Conservation (phyloP, 2,329 filamentous ascomycete species). For the Colletotrichum incanum region DNA sequence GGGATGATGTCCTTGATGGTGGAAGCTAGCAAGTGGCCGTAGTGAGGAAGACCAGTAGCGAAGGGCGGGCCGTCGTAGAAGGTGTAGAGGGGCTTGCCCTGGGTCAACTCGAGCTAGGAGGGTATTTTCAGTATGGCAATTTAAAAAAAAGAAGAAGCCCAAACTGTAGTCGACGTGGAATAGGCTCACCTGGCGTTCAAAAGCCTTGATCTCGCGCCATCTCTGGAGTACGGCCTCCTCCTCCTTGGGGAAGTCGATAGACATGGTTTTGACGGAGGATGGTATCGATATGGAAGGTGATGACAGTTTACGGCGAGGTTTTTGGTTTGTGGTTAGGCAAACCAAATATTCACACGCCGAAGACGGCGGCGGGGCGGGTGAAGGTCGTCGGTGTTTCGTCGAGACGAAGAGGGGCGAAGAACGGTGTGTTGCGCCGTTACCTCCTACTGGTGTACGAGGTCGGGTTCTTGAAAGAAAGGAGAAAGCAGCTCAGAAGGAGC, state of each 20-base stretch:
- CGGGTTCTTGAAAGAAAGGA: neutral
- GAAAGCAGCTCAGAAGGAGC: neutral
- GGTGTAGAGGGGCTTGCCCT: constrained; percentile 87
- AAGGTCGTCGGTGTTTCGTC: constrained; percentile 19
- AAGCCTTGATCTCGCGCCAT: constrained; percentile 95
- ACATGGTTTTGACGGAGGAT: constrained; percentile 67
- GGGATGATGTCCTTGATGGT: constrained; percentile 99
- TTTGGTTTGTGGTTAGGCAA: neutral
- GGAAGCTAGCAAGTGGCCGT: constrained; percentile 85
- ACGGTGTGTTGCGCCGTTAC: neutral
- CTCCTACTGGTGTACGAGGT: neutral
- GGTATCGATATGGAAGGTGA: neutral
- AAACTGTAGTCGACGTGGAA: neutral
- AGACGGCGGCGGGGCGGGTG: neutral
- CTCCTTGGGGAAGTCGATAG: constrained; percentile 93
- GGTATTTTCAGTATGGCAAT: constrained; percentile 11
- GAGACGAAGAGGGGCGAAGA: constrained; percentile 4
- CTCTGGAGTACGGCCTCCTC: constrained; percentile 87
- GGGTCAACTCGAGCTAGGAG: constrained; percentile 79
- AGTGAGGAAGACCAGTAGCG: constrained; percentile 79
- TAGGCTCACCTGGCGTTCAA: constrained; percentile 80
- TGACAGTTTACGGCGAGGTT: neutral
- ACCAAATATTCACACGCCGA: constrained; percentile 16
- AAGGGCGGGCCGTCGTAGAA: constrained; percentile 94
- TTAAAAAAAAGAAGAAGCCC: neutral